A percentile compares a stretch with the other conserved stretches of the same genome.
phyloP scores from a whole-genome alignment of 2,329 filamentous ascomycete species.

The Passalora sequoiae region DNA sequence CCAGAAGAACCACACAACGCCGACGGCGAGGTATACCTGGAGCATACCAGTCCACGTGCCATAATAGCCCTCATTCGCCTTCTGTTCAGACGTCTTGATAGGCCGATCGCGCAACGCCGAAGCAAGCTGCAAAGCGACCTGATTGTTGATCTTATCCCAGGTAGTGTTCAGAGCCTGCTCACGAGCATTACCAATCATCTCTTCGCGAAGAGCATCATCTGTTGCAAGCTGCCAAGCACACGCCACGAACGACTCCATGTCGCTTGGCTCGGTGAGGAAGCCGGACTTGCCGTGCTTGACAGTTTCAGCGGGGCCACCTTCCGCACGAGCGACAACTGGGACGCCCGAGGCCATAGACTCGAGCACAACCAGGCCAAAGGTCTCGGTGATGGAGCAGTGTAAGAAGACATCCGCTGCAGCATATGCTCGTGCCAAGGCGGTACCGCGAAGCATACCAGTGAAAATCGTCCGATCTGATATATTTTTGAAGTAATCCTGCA shows the following conservation, averaged over 20 bases:
- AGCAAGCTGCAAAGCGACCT: slow-evolving; percentile 60
- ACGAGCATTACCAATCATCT: slow-evolving; percentile 48
- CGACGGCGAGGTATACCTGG: slow-evolving; percentile 30
- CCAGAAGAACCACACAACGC: slow-evolving; percentile 36
- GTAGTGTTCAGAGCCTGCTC: slow-evolving; percentile 58
- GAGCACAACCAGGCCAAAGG: slow-evolving; percentile 64
- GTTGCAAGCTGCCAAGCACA: slow-evolving; percentile 48
- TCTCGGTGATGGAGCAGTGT: slow-evolving; percentile 67
- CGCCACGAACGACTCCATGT: slow-evolving; percentile 55
- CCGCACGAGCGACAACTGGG: slow-evolving; percentile 63
- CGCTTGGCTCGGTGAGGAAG: slow-evolving; percentile 56
- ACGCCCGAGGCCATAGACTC: slow-evolving; percentile 68
- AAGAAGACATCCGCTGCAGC: slow-evolving; percentile 65
- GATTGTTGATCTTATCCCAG: slow-evolving; percentile 68
- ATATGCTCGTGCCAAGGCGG: slow-evolving; percentile 59
- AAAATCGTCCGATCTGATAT: slow-evolving; percentile 58
- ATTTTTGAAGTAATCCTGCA: slow-evolving; percentile 55
- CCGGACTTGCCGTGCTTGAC: slow-evolving; percentile 56
- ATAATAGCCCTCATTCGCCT: slow-evolving; percentile 24
- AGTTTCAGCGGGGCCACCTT: slow-evolving; percentile 65
- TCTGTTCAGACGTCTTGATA: slow-evolving; percentile 13
- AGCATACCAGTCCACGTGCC: slow-evolving; percentile 26
- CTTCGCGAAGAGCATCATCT: slow-evolving; percentile 42
- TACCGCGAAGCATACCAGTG: slow-evolving; percentile 59
- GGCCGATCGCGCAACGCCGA: slow-evolving; percentile 36